Evolutionary conservation across 2,329 filamentous ascomycete genomes (phyloP).

Genomic region (Rhinocladiella similis): DNA sequence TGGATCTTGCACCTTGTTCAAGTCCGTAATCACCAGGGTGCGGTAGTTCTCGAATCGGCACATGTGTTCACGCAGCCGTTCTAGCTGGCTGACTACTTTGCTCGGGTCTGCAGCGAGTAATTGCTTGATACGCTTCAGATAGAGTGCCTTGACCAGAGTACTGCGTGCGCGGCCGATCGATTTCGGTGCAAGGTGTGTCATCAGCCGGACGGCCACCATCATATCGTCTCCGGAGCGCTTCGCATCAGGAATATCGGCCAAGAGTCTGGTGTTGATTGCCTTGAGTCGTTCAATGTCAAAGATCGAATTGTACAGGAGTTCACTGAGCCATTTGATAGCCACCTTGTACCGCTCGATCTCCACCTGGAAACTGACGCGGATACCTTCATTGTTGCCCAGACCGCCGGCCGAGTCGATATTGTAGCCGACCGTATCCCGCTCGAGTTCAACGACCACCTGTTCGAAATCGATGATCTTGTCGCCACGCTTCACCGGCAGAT

Average conservation of each 20-base stretch:
- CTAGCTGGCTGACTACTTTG: constrained; percentile 73
- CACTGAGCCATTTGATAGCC: constrained; percentile 79
- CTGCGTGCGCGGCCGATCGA: constrained; percentile 76
- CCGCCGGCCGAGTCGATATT: constrained; percentile 66
- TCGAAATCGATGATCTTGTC: constrained; percentile 83
- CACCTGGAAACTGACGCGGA: constrained; percentile 79
- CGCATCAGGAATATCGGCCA: constrained; percentile 87
- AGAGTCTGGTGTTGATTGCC: constrained; percentile 71
- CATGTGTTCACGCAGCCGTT: constrained; percentile 71
- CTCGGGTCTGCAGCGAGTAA: constrained; percentile 75
- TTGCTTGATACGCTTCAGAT: constrained; percentile 81
- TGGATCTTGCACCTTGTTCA: constrained; percentile 71
- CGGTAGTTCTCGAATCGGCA: constrained; percentile 86
- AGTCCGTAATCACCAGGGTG: constrained; percentile 77
- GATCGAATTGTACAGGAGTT: constrained; percentile 82
- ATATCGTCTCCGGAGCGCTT: constrained; percentile 78
- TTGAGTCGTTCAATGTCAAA: constrained; percentile 73
- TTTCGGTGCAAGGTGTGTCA: constrained; percentile 76
- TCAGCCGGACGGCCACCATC: constrained; percentile 64
- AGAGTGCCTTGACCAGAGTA: constrained; percentile 81
- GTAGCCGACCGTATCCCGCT: constrained; percentile 88
- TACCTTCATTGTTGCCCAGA: constrained; percentile 76
- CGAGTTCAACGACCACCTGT: constrained; percentile 85
- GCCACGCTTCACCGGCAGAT: constrained; percentile 76
- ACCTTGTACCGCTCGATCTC: constrained; percentile 85